Conservation (phyloP, 202 grass and related monocot genomes). For the Panicum virgatum region DNA sequence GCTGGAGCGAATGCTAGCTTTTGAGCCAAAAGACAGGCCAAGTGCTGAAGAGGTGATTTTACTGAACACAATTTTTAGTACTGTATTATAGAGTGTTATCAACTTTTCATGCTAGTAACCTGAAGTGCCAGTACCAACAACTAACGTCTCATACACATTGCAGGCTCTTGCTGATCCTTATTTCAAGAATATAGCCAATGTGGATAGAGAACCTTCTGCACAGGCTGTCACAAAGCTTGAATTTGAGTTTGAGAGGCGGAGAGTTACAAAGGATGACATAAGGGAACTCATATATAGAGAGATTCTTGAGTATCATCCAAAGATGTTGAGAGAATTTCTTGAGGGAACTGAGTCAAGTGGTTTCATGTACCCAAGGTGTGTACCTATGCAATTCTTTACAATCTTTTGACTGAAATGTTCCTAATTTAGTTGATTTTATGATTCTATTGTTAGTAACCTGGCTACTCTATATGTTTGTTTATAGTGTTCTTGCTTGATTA, state of each 20-base stretch:
- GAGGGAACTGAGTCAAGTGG: slow-evolving; percentile 72
- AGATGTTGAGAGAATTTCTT: slow-evolving; percentile 79
- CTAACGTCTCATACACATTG: slow-evolving; percentile 38
- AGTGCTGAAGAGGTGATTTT: slow-evolving; percentile 79
- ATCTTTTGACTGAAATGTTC: not conserved
- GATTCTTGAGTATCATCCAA: slow-evolving; percentile 93
- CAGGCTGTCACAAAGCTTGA: slow-evolving; percentile 84
- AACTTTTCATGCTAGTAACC: slow-evolving; percentile 27
- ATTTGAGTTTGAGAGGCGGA: slow-evolving; percentile 87
- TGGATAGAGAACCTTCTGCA: slow-evolving; percentile 86
- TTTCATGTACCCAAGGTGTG: slow-evolving; percentile 93
- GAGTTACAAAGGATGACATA: slow-evolving; percentile 91
- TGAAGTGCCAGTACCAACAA: slow-evolving; percentile 11
- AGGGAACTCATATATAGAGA: slow-evolving; percentile 96
- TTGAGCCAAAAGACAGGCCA: slow-evolving; percentile 89
- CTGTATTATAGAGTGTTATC: slow-evolving; percentile 3
- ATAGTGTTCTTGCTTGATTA: too few relatives aligned
- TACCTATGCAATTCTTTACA: slow-evolving; percentile 15
- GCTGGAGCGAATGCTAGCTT: slow-evolving; percentile 85
- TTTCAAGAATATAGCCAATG: slow-evolving; percentile 90
- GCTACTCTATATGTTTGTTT: too few relatives aligned
- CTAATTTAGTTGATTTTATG: slow-evolving; percentile 14
- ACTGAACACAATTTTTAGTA: not conserved
- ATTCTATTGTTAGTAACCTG: too few relatives aligned
- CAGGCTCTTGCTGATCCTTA: slow-evolving; percentile 94